Evolutionary conservation across 768 basidiomycete species (phyloP).

Genomic region (Amanita jacksonii): DNA sequence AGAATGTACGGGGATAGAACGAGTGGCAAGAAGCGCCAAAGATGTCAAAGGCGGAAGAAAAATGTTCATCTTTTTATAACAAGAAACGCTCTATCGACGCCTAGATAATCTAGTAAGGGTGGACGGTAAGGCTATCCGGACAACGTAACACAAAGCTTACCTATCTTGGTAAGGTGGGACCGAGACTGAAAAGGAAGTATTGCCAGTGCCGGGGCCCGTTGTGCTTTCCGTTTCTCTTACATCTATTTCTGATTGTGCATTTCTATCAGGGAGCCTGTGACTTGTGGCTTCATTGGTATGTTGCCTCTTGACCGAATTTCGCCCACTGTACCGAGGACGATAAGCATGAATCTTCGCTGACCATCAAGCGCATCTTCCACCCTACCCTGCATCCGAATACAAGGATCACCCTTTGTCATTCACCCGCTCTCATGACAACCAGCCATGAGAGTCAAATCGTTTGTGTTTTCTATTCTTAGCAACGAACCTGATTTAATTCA

Average conservation of each 20-base stretch:
- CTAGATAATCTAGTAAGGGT: not conserved
- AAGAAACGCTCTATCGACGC: not conserved
- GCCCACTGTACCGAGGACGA: too few relatives aligned
- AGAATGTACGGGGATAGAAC: not conserved
- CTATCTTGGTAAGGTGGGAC: not conserved
- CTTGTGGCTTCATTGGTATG: too few relatives aligned
- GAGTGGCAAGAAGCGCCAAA: not conserved
- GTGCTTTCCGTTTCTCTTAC: not conserved
- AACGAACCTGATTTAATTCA: not conserved
- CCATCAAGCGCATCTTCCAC: too few relatives aligned
- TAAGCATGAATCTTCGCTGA: too few relatives aligned
- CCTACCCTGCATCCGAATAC: too few relatives aligned
- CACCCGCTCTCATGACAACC: not conserved
- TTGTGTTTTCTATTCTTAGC: slow-evolving; percentile 3
- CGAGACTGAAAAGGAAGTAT: not conserved
- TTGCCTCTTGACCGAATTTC: too few relatives aligned
- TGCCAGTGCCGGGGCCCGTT: not conserved
- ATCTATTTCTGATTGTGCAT: not conserved
- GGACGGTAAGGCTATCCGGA: not conserved
- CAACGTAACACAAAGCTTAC: slow-evolving; percentile 5
- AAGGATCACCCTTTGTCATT: not conserved
- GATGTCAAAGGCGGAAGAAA: not conserved
- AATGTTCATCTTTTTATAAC: slow-evolving; percentile 4
- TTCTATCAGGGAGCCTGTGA: not conserved
- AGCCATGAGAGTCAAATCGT: not conserved